Evolutionary conservation across 305 asterid genomes (phyloP).

Genomic region (Rubia tinctorum): DNA sequence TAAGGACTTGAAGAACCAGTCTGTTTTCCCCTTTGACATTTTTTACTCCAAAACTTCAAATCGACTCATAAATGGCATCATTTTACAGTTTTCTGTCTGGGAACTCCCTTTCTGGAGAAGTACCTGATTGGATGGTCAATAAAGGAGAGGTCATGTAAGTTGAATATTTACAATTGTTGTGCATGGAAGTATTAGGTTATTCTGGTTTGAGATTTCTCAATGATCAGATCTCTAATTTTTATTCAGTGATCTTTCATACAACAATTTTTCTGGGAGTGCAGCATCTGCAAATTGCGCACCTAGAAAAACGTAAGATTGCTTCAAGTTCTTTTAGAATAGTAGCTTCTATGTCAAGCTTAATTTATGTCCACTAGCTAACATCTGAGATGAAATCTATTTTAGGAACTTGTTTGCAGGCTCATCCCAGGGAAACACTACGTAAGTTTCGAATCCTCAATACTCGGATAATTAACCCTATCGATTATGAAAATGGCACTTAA

Average conservation of each 20-base stretch:
- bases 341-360: neutral
- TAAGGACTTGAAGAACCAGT: slow-evolving; percentile 28
- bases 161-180: neutral
- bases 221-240: neutral
- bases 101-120: slow-evolving; percentile 44
- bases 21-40: neutral
- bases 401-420: slow-evolving; percentile 59
- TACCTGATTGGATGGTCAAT: slow-evolving; percentile 48
- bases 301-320: slow-evolving; percentile 26
- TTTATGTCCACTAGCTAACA: slow-evolving; percentile 12
- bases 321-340: neutral
- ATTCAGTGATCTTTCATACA: slow-evolving; percentile 43
- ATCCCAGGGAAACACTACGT: slow-evolving; percentile 36
- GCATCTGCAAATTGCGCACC: slow-evolving; percentile 9
- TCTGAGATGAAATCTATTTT: slow-evolving; percentile 14
- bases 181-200: neutral
- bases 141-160: slow-evolving; percentile 38
- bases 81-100: slow-evolving; percentile 64
- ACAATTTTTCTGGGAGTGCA: slow-evolving; percentile 26
- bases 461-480: neutral
- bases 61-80: neutral
- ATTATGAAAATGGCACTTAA: neutral
- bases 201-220: neutral
- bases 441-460: slow-evolving; percentile 21
- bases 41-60: neutral